Evolutionary conservation across 805 yeast species (phyloP), one percentile per base, ranked within the genome.

Genomic region (Candida corydali): DNA sequence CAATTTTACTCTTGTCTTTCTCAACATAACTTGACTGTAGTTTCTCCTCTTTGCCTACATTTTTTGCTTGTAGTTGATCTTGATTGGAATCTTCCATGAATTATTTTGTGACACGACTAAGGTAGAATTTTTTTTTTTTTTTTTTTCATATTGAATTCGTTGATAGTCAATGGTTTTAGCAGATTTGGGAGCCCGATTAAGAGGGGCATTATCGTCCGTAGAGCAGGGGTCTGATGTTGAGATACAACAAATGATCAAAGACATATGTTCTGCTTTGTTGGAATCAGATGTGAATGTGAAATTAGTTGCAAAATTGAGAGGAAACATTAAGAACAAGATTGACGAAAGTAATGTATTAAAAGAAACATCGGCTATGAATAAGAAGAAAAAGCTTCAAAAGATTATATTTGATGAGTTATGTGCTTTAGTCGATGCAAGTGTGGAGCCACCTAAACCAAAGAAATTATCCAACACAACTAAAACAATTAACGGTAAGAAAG

Each of bases 201-300:
- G 70, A 36, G 61, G 59, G n/a, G 72, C 73, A 3, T 57, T 68
- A 25, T 63, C 69, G 12, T 52, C 59, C 5, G 67, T 67, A 23
- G 65, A 63, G 14, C 60, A 69, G 5, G 72, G 65, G 4, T 57
- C 69, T 3, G 61, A 58, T 32, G 56, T 54, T 23, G 73, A 68
- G 36, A 56, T 68, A 29, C 57, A 55, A 29, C 40, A 51, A 22
- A 76, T 89, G 82, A 65, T 93, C 49, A 91, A 91, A 57, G 95
- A 85, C 50, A 81, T 91, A 35, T 86, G 94, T 40, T 81, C 85
- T 41, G 98, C 98, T 0, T 72, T 91, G 39, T 68, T 93, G 40
- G 96, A 89, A 60, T 75, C 93, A n/a, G 98, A 91, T 61, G 98
- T 91, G 17, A 93, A 93, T 54, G 80, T 93, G 55, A 78, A 76